Evolutionary conservation across 2,329 filamentous ascomycete species (phyloP).

Genomic region (Dactylellina cionopaga): DNA sequence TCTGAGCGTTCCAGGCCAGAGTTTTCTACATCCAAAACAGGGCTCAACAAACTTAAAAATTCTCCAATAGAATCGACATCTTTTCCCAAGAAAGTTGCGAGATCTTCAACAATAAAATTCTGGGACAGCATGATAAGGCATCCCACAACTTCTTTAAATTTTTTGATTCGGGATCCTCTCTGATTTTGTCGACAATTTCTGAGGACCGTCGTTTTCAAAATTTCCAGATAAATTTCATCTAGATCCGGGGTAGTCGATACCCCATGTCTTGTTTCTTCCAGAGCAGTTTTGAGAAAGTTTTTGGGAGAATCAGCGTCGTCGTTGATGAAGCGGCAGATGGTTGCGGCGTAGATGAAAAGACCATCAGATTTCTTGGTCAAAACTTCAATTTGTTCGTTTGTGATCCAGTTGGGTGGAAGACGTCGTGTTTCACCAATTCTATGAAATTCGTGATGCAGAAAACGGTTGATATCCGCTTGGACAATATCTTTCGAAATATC

Average conservation of each 20-base stretch:
- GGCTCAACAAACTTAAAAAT: neutral
- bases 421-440: neutral
- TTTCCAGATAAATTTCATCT: constrained; percentile 5
- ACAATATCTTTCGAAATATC: constrained; percentile 37
- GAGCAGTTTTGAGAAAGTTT: neutral
- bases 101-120: neutral
- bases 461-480: constrained; percentile 57
- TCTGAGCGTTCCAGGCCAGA: neutral
- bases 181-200: neutral
- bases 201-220: neutral
- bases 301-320: neutral
- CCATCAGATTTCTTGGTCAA: constrained; percentile 53
- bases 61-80: neutral
- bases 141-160: no score
- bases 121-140: neutral
- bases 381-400: constrained; percentile 37
- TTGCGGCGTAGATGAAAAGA: constrained; percentile 57
- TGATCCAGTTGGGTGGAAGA: constrained; percentile 35
- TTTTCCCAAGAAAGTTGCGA: neutral
- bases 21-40: neutral
- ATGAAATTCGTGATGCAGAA: constrained; percentile 51
- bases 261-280: neutral
- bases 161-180: no score
- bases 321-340: constrained; percentile 57
- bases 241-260: neutral